Percentiles rank a stretch among this genome's conserved stretches.
Evolutionary conservation across 176 grass and related monocot genomes (phyloP).

Genomic region (Carex parvula): DNA sequence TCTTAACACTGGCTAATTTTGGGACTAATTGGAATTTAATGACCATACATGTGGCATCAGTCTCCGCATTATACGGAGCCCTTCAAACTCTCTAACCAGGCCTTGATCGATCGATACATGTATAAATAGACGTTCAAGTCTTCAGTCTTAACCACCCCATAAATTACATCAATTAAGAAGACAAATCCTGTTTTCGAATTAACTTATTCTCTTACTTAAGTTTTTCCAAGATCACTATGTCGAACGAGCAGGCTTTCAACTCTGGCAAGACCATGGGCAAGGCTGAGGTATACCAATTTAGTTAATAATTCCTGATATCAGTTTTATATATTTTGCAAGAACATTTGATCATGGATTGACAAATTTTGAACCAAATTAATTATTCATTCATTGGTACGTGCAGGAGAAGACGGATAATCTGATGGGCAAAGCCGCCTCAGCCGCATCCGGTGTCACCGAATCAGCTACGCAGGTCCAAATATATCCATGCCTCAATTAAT

Average conservation of each 20-base stretch:
- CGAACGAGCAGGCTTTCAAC: constrained; percentile 3
- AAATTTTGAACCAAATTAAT: background rate
- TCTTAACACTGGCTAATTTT: background rate
- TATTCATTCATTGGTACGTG: background rate
- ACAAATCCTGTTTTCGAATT: no score
- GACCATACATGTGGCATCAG: background rate
- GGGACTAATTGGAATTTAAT: background rate
- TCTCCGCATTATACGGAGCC: background rate
- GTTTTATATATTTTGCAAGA: background rate
- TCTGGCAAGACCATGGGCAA: constrained; percentile 17
- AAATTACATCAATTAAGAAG: background rate
- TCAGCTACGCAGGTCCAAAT: background rate
- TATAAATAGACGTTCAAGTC: background rate
- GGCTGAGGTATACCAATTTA: background rate
- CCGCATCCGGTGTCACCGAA: background rate
- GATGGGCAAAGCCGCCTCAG: constrained; percentile 2
- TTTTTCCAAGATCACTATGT: background rate
- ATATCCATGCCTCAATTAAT: no score
- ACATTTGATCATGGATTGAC: background rate
- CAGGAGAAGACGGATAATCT: constrained; percentile 20
- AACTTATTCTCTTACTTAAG: background rate
- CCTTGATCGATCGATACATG: background rate
- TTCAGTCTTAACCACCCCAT: background rate
- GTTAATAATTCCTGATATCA: background rate
- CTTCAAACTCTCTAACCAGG: background rate